Base-by-base conservation (phyloP, 331 rosid genomes). In the Pyrus hybrid region DNA sequence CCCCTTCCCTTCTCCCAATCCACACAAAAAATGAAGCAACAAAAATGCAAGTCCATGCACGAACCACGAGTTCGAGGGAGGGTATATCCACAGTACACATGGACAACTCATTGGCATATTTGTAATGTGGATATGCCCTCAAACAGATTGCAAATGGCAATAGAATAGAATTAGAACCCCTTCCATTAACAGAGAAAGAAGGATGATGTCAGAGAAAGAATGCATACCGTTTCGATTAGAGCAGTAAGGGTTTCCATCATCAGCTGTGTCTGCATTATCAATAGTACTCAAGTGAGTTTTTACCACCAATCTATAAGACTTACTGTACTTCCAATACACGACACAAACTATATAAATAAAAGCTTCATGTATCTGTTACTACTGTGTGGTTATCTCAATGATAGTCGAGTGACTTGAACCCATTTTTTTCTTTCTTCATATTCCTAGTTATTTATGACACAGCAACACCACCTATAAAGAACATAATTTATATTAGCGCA, bases 191-290 rank as follows among this genome's bases (percentile, higher is more conserved):
- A n/a, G 10, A n/a, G 26, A n/a, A n/a, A n/a, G n/a, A n/a, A n/a
- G n/a, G n/a, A n/a, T n/a, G n/a, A n/a, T n/a, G n/a, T n/a, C n/a
- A n/a, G n/a, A n/a, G n/a, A 57, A 0, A 57, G 16, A 29, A 73
- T 37, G 13, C 14, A 22, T 22, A 76, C 79, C 73, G 56, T 56
- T 22, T 76, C 79, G 6, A 23, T 33, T 7, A 76, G 67, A 51
- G 22, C 26, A 21, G 65, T 12, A 32, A 54, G 9, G 20, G 58
- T 76, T 16, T 76, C 79, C 57, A 30, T 35, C 79, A 76, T 67
- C 29, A 76, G 67, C 58, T 76, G 67, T 2, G 41, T 33, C 79
- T 76, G 79, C 73, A 76, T 11, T 71, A 76, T 14, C 17, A 53
- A 13, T n/a, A 43, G 6, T 4, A 29, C 2, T 63, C 22, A 25